Evolutionary conservation across 116 monocot genomes (phyloP), one percentile per base, ranked within the genome.

Genomic region (Phalaenopsis hybrid): DNA sequence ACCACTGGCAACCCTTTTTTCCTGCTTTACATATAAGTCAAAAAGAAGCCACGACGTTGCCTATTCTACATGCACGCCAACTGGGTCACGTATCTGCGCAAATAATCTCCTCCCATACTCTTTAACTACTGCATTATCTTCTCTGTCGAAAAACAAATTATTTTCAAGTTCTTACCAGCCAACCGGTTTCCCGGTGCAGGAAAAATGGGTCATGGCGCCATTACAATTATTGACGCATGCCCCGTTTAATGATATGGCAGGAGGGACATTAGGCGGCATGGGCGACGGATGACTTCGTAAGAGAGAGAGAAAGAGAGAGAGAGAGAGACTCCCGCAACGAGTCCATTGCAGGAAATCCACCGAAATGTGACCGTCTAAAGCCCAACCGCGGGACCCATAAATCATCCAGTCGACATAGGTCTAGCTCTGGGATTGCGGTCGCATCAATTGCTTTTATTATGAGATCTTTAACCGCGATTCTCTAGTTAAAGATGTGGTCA

Each of bases 171-270:
- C 0, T 0, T 13, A 72, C 72, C 41, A 41, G 72, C 5, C 1
- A 6, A 72, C 12, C 33, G 41, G 72, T 72, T 72, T 72, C 31
- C 72, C 72, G 37, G 72, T 72, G 31, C 15, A 20, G 20, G 4
- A 45, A n/a, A 28, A 18, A 45, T 45, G 46, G 8, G 16, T 31
- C 43, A 44, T 75, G 28, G 28, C 28, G 46, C 46, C 75, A 75
- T 75, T 75, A 45, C 75, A 75, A 75, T 75, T 20, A 75, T 75
- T 72, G 72, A 75, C 44, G 44, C 75, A 75, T 75, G 75, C 20
- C 43, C 75, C 46, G 44, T 75, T 44, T 44, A 75, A 75, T 75
- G 75, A 75, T 75, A 75, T 7, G 75, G n/a, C 70, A 28, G 28
- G 28, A 28, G 28, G 28, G 28, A 15, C 17, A 2, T 4, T 23